Percentiles rank a stretch among this genome's conserved stretches.
Conservation (phyloP, 352 stramenopile species). For the Globisporangium parvum region DNA sequence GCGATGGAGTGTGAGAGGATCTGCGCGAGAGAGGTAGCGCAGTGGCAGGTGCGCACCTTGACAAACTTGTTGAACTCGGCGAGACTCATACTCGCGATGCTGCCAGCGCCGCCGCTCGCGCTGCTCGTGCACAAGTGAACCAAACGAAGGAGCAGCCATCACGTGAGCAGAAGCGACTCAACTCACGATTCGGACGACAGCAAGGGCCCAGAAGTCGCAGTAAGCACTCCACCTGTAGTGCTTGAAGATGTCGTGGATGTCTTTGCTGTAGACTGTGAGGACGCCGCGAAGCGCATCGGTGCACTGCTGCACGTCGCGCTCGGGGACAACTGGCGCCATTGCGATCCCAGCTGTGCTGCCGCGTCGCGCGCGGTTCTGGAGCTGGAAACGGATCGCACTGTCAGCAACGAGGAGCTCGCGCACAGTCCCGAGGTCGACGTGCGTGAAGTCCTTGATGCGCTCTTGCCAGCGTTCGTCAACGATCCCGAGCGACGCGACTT, state of each 20-base stretch:
- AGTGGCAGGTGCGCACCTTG: constrained; percentile 21
- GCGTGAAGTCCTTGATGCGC: constrained; percentile 52
- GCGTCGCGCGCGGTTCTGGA: constrained; percentile 11
- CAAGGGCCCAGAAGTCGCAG: no score
- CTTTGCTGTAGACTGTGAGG: constrained; percentile 59
- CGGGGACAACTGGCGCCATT: constrained; percentile 35
- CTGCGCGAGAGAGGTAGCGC: no score
- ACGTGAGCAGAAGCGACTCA: neutral
- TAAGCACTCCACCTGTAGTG: constrained; percentile 52
- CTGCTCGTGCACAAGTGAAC: constrained; percentile 15
- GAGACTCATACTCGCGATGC: constrained; percentile 65
- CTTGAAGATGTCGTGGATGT: constrained; percentile 80
- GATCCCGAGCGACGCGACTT: constrained; percentile 28
- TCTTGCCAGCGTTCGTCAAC: constrained; percentile 65
- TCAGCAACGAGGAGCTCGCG: constrained; percentile 54
- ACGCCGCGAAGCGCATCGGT: constrained; percentile 46
- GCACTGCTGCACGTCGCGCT: constrained; percentile 49
- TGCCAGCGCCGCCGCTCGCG: constrained; percentile 51
- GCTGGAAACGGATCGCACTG: constrained; percentile 21
- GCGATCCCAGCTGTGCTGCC: constrained; percentile 12
- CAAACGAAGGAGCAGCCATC: neutral
- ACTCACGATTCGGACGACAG: no score
- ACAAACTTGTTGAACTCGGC: constrained; percentile 73
- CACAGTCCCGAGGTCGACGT: constrained; percentile 38
- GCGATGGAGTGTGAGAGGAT: neutral